A percentile compares a stretch with the other conserved stretches of the same genome.
Evolutionary conservation across 352 stramenopile species (phyloP).

Genomic region (Phytophthora hibernalis): DNA sequence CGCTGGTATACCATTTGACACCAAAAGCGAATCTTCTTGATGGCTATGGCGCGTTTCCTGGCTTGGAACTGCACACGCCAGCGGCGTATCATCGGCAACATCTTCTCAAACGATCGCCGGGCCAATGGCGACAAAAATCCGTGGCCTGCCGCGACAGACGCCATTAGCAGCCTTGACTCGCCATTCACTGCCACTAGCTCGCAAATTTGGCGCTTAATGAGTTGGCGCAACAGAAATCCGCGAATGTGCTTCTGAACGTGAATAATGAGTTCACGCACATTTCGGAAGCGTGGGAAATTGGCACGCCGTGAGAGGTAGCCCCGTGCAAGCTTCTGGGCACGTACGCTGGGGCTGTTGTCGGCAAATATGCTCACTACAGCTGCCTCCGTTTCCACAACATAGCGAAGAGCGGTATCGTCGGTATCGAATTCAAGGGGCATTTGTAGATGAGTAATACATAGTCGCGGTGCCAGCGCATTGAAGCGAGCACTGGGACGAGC

Average conservation of each 20-base stretch:
- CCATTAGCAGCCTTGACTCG: slow-evolving; percentile 56
- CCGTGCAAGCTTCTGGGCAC: slow-evolving; percentile 41
- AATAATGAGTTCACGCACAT: slow-evolving; percentile 56
- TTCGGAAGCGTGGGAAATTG: slow-evolving; percentile 48
- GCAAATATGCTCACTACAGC: slow-evolving; percentile 39
- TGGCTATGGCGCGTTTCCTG: slow-evolving; percentile 67
- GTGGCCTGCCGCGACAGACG: slow-evolving; percentile 36
- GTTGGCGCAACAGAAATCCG: slow-evolving; percentile 66
- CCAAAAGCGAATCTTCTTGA: slow-evolving; percentile 85
- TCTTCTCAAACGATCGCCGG: slow-evolving; percentile 53
- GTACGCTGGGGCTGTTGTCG: slow-evolving; percentile 54
- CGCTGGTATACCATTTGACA: slow-evolving; percentile 79
- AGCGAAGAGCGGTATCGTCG: slow-evolving; percentile 47
- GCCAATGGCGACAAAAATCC: slow-evolving; percentile 39
- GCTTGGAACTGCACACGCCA: slow-evolving; percentile 61
- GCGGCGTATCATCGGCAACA: slow-evolving; percentile 59
- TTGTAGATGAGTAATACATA: slow-evolving; percentile 43
- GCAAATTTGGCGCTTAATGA: slow-evolving; percentile 55
- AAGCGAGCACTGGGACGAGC: slow-evolving; percentile 47
- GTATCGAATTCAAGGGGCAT: slow-evolving; percentile 61
- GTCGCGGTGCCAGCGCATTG: slow-evolving; percentile 36
- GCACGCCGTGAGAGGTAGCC: slow-evolving; percentile 58
- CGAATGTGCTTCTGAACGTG: slow-evolving; percentile 63
- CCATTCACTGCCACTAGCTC: slow-evolving; percentile 55
- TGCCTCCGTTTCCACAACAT: slow-evolving; percentile 40